phyloP scores from a whole-genome alignment of 164 flowering plant genomes.

The Tetracentron sinense region DNA sequence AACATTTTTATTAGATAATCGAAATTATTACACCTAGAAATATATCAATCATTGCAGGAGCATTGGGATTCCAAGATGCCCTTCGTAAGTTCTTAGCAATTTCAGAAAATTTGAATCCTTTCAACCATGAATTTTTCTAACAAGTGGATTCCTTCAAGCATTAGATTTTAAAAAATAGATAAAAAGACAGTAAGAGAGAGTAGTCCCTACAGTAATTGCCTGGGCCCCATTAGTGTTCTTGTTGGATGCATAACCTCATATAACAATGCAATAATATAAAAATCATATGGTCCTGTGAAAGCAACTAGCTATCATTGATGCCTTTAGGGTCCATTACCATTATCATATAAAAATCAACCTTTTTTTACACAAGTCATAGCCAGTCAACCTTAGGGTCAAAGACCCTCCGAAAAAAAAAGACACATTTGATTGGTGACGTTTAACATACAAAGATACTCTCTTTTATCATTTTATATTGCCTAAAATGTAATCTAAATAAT shows the following conservation, averaged over 20 bases:
- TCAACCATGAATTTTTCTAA: too few relatives aligned
- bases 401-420: too few relatives aligned
- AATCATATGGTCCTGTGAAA: conserved; percentile 11
- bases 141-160: too few relatives aligned
- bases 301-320: conserved; percentile 22
- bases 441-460: background rate
- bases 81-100: background rate
- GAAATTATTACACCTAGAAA: background rate
- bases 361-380: conserved; percentile 1
- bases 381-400: conserved; percentile 25
- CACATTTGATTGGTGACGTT: conserved; percentile 2
- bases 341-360: conserved; percentile 12
- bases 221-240: conserved; percentile 5
- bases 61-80: conserved; percentile 22
- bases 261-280: background rate
- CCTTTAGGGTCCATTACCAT: conserved; percentile 20
- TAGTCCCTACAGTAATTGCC: conserved; percentile 2
- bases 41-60: conserved; percentile 1
- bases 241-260: conserved; percentile 16
- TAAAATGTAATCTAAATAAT: too few relatives aligned
- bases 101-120: conserved; percentile 4
- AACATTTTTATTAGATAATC: too few relatives aligned
- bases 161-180: background rate
- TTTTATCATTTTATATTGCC: too few relatives aligned
- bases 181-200: background rate